Evolutionary conservation across 2,329 filamentous ascomycete genomes (phyloP).

Genomic region (Ophiobolus disseminans): DNA sequence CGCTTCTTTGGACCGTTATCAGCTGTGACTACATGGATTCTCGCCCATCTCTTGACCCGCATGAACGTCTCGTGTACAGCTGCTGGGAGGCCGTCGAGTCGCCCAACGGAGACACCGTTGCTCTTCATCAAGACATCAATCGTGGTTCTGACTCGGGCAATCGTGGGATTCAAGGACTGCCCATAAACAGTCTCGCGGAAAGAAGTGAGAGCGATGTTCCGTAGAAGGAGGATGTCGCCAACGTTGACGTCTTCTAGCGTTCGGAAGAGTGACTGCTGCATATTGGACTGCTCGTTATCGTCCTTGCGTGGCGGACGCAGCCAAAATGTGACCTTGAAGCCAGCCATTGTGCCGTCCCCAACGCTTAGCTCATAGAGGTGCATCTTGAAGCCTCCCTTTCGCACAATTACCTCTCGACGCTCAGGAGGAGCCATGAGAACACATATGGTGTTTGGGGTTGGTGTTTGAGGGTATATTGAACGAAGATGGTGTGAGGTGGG

Average conservation of each 20-base stretch:
- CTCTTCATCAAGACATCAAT: constrained; percentile 70
- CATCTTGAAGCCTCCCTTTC: constrained; percentile 63
- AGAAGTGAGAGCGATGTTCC: constrained; percentile 77
- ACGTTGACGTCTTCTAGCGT: constrained; percentile 61
- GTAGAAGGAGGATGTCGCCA: constrained; percentile 79
- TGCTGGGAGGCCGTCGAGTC: constrained; percentile 47
- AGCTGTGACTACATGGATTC: constrained; percentile 67
- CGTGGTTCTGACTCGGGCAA: constrained; percentile 71
- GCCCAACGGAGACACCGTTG: constrained; percentile 58
- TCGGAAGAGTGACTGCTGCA: constrained; percentile 47
- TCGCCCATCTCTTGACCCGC: constrained; percentile 76
- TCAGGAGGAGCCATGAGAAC: constrained; percentile 76
- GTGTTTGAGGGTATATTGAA: constrained; percentile 76
- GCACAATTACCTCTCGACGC: constrained; percentile 71
- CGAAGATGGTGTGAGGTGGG: constrained; percentile 71
- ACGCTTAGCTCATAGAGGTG: constrained; percentile 57
- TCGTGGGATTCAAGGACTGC: constrained; percentile 75
- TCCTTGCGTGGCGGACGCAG: constrained; percentile 54
- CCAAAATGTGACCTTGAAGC: constrained; percentile 88
- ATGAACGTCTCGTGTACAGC: constrained; percentile 69
- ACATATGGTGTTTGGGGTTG: constrained; percentile 82
- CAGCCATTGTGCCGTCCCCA: constrained; percentile 82
- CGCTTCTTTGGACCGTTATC: constrained; percentile 24
- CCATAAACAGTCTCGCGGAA: constrained; percentile 84
- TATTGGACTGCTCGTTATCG: constrained; percentile 18